A percentile compares a stretch with the other conserved stretches of the same genome.
Conservation (phyloP, 75 land plant species). For the Ceratopteris richardii region DNA sequence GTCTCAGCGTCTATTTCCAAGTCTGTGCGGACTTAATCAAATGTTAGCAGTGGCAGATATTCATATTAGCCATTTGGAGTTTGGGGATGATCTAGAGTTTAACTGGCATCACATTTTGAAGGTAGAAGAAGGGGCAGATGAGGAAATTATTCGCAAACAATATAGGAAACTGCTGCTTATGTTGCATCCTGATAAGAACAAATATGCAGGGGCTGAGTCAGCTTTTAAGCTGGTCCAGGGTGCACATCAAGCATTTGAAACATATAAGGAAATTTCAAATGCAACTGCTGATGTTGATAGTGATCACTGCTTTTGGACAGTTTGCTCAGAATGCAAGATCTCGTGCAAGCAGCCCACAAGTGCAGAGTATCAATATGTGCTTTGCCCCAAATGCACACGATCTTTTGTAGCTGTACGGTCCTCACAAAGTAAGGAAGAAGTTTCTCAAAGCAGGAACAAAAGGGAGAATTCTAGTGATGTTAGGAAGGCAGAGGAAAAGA, state of each 20-base stretch:
- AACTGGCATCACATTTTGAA: constrained; percentile 47
- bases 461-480: no score
- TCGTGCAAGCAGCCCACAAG: constrained; percentile 45
- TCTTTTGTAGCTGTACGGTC: constrained; percentile 40
- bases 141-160: constrained; percentile 57
- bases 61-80: constrained; percentile 45
- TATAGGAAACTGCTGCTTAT: constrained; percentile 69
- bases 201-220: constrained; percentile 77
- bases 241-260: constrained; percentile 32
- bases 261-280: neutral
- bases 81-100: constrained; percentile 5
- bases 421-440: no score
- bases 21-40: constrained; percentile 59
- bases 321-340: constrained; percentile 49
- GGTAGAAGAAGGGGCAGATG: constrained; percentile 52
- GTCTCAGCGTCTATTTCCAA: constrained; percentile 65
- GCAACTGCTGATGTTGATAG: constrained; percentile 9
- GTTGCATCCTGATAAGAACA: constrained; percentile 90
- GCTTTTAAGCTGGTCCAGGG: constrained; percentile 79
- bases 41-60: constrained; percentile 70
- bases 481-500: no score
- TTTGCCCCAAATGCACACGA: constrained; percentile 51
- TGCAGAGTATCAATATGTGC: constrained; percentile 29
- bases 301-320: constrained; percentile 60
- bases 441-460: no score